phyloP scores from a whole-genome alignment of 2,329 filamentous ascomycete genomes.

The Lachnum nothofagi region DNA sequence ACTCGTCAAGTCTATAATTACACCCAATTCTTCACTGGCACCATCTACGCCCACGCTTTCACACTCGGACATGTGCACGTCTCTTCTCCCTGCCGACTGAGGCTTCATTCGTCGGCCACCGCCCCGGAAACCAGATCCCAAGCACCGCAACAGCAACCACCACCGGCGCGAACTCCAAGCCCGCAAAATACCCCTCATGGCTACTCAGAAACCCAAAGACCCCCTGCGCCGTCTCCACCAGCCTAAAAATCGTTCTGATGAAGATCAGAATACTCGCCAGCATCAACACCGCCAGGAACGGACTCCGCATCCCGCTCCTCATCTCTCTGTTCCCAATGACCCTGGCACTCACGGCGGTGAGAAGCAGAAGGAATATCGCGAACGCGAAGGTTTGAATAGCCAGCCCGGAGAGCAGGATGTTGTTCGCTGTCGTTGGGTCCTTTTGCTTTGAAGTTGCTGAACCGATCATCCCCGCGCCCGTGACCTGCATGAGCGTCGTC shows the following conservation, averaged over 20 bases:
- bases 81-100: not conserved
- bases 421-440: conserved; percentile 47
- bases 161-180: conserved; percentile 51
- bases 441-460: conserved; percentile 43
- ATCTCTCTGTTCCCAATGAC: too few species aligned
- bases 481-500: conserved; percentile 48
- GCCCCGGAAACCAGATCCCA: conserved; percentile 9
- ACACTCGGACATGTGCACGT: too few species aligned
- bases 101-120: not conserved
- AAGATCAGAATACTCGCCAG: conserved; percentile 46
- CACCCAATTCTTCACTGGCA: too few species aligned
- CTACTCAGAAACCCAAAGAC: conserved; percentile 42
- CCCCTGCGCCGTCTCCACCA: conserved; percentile 51
- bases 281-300: conserved; percentile 40
- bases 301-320: too few species aligned
- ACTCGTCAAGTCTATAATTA: too few species aligned
- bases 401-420: conserved; percentile 51
- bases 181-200: conserved; percentile 50
- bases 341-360: not conserved
- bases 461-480: conserved; percentile 51
- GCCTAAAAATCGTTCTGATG: conserved; percentile 47
- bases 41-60: too few species aligned
- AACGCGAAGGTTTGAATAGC: conserved; percentile 51
- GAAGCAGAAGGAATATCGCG: conserved; percentile 42
- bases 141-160: conserved; percentile 45